Conservation (phyloP, 1,284 basidiomycete species). For the Papiliotrema flavescens region DNA sequence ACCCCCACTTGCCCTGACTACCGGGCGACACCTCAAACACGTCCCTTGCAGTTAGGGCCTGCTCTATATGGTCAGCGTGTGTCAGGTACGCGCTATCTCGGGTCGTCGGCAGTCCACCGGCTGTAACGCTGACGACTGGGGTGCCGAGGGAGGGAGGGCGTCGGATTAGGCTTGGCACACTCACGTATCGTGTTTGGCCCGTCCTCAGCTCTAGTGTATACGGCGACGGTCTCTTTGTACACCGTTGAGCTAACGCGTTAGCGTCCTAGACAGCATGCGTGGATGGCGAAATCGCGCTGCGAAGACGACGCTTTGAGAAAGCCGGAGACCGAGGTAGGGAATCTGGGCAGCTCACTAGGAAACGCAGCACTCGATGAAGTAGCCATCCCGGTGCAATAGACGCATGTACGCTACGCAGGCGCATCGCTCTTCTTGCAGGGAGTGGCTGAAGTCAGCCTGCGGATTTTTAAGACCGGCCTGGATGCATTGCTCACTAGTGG, state of each 20-base stretch:
- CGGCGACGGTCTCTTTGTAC: slow-evolving; percentile 21
- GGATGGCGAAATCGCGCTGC: neutral
- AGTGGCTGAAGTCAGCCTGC: slow-evolving; percentile 2
- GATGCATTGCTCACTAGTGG: slow-evolving; percentile 34
- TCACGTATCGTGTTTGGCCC: slow-evolving; percentile 25
- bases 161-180: slow-evolving; percentile 1
- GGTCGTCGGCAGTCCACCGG: too few relatives aligned
- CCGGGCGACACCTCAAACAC: slow-evolving; percentile 33
- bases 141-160: too few relatives aligned
- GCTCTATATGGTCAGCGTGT: slow-evolving; percentile 13
- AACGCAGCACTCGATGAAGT: slow-evolving; percentile 19
- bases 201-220: slow-evolving; percentile 22
- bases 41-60: slow-evolving; percentile 38
- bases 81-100: too few relatives aligned
- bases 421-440: slow-evolving; percentile 21
- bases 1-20: slow-evolving; percentile 13
- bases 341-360: slow-evolving; percentile 18
- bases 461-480: slow-evolving; percentile 10
- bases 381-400: slow-evolving; percentile 31
- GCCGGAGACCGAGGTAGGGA: neutral
- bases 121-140: too few relatives aligned
- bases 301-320: neutral
- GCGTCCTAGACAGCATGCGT: neutral
- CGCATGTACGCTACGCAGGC: slow-evolving; percentile 35
- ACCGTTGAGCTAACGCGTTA: slow-evolving; percentile 17